Conservation (phyloP, 1,284 basidiomycete genomes). For the Baeospora myosura region DNA sequence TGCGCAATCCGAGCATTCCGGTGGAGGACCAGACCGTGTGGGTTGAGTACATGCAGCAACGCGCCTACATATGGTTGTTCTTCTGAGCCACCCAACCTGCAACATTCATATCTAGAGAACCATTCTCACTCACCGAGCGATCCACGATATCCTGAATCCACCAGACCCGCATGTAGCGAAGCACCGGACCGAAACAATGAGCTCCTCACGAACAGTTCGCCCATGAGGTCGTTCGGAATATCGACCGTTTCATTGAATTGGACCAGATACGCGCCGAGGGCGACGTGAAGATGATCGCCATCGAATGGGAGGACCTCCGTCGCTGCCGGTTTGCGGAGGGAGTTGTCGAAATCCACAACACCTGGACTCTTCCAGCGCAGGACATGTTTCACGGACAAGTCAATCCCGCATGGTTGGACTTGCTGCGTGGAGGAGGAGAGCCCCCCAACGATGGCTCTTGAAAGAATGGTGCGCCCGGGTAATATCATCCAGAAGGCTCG, state of each 20-base stretch:
- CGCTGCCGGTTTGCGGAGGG: slow-evolving; percentile 1
- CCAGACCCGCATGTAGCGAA: slow-evolving; percentile 5
- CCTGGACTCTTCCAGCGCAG: slow-evolving; percentile 5
- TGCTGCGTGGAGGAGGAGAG: slow-evolving; percentile 5
- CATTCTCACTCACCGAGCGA: slow-evolving; percentile 1
- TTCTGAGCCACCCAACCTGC: too few species aligned
- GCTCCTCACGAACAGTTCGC: slow-evolving; percentile 7
- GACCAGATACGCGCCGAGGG: slow-evolving; percentile 8
- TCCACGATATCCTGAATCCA: slow-evolving; percentile 8
- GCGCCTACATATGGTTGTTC: neutral
- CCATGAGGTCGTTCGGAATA: slow-evolving; percentile 8
- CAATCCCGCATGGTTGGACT: slow-evolving; percentile 8
- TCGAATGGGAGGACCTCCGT: slow-evolving; percentile 7
- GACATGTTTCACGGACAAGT: slow-evolving; percentile 6
- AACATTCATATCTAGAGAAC: too few species aligned
- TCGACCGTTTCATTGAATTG: slow-evolving; percentile 10
- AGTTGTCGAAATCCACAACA: slow-evolving; percentile 9
- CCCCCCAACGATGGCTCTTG: slow-evolving; percentile 3
- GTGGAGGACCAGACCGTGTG: slow-evolving; percentile 6
- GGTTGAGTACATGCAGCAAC: slow-evolving; percentile 8
- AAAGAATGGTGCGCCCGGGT: neutral
- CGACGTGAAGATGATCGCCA: neutral
- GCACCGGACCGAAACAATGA: slow-evolving; percentile 8
- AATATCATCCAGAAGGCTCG: too few species aligned
- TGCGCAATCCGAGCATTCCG: slow-evolving; percentile 8